A percentile compares a stretch with the other conserved stretches of the same genome.
Evolutionary conservation across 345 rosid species (phyloP).

Genomic region (Iberis pinnata): DNA sequence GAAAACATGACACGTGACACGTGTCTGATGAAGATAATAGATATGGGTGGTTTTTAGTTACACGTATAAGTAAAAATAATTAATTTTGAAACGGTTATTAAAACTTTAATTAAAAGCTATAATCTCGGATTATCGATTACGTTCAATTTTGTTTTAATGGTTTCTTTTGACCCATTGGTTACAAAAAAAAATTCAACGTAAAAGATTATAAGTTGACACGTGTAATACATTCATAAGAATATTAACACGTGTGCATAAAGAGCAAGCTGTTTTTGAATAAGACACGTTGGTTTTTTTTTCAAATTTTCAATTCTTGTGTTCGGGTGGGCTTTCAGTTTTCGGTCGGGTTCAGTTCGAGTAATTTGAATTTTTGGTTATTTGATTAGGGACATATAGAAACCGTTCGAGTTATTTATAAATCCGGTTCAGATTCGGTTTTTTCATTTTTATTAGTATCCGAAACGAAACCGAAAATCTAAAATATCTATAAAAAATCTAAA

Average conservation of each 20-base stretch:
- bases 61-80: too few relatives aligned
- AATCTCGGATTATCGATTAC: constrained; percentile 32
- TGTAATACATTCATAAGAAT: constrained; percentile 10
- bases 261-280: constrained; percentile 28
- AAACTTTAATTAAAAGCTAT: constrained; percentile 13
- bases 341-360: too few relatives aligned
- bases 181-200: neutral
- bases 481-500: too few relatives aligned
- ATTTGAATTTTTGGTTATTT: too few relatives aligned
- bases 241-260: constrained; percentile 16
- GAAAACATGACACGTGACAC: constrained; percentile 29
- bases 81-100: too few relatives aligned
- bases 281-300: constrained; percentile 22
- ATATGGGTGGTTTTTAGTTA: constrained; percentile 24
- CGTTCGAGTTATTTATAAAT: too few relatives aligned
- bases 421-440: too few relatives aligned
- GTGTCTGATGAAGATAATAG: constrained; percentile 31
- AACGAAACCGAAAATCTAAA: too few relatives aligned
- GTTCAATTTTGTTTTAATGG: constrained; percentile 8
- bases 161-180: constrained; percentile 13
- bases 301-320: constrained; percentile 2
- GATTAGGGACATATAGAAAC: too few relatives aligned
- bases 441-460: too few relatives aligned
- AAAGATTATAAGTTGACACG: neutral
- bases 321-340: too few relatives aligned